Conservation (phyloP, 192 early-diverging fungal species). For the Podochytrium sp. region DNA sequence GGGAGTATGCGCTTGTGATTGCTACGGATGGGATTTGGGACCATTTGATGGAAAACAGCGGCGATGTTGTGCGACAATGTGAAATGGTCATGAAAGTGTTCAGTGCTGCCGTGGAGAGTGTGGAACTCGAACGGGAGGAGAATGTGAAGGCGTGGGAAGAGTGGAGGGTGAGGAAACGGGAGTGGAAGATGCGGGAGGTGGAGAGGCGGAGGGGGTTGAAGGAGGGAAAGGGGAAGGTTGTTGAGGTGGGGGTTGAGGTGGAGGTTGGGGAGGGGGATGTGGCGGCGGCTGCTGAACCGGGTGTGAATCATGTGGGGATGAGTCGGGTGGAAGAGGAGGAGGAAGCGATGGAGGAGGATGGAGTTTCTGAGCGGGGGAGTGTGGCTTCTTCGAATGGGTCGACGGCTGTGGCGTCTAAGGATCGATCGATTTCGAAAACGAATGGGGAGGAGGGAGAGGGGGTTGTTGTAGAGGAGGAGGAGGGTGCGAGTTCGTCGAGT, state of each 20-base stretch:
- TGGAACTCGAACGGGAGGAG: constrained; percentile 19
- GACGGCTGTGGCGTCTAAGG: constrained; percentile 29
- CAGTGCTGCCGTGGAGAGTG: constrained; percentile 25
- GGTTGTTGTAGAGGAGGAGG: background rate
- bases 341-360: background rate
- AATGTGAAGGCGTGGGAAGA: background rate
- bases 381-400: constrained; percentile 27
- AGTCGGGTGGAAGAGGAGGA: background rate
- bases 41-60: constrained; percentile 44
- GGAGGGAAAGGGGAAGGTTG: background rate
- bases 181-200: background rate
- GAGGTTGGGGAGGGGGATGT: background rate
- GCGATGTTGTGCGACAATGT: constrained; percentile 36
- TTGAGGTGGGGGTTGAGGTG: background rate
- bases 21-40: constrained; percentile 70
- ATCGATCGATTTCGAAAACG: background rate
- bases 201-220: constrained; percentile 2
- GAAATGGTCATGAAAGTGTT: constrained; percentile 28
- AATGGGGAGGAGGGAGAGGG: background rate
- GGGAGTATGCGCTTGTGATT: constrained; percentile 49
- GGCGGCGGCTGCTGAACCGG: constrained; percentile 9
- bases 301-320: no score
- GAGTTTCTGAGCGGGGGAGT: constrained; percentile 8
- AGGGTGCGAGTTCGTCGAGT: background rate
- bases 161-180: background rate